Evolutionary conservation across 106 monocot species (phyloP).

Genomic region (Gastrodia elata): DNA sequence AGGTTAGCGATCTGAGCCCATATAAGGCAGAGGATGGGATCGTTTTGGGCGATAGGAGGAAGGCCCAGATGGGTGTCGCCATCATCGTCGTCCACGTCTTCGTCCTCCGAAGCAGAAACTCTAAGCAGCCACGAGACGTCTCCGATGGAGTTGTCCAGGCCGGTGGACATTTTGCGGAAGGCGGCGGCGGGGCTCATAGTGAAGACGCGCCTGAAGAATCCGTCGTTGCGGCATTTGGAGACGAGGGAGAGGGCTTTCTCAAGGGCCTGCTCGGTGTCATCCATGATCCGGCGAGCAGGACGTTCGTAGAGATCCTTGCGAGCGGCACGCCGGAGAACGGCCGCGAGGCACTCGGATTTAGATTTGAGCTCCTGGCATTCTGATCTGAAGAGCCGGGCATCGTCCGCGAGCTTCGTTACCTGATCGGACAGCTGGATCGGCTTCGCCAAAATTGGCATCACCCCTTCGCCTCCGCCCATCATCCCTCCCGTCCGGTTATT

Average conservation of each 20-base stretch:
- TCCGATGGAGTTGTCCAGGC: slow-evolving; percentile 57
- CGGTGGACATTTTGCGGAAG: slow-evolving; percentile 48
- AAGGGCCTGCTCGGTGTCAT: slow-evolving; percentile 54
- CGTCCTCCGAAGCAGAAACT: slow-evolving; percentile 40
- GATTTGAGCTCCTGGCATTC: slow-evolving; percentile 52
- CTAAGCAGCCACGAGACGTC: slow-evolving; percentile 76
- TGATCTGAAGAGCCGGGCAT: slow-evolving; percentile 18
- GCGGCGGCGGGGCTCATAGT: slow-evolving; percentile 45
- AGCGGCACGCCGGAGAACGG: slow-evolving; percentile 56
- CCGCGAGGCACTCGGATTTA: slow-evolving; percentile 31
- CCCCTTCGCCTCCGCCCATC: slow-evolving; percentile 60
- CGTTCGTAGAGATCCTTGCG: slow-evolving; percentile 68
- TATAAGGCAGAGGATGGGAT: slow-evolving; percentile 73
- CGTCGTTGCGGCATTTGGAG: slow-evolving; percentile 35
- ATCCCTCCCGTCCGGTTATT: slow-evolving; percentile 7
- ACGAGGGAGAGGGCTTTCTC: slow-evolving; percentile 47
- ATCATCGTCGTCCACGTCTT: slow-evolving; percentile 24
- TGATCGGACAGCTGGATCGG: slow-evolving; percentile 67
- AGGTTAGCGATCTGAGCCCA: slow-evolving; percentile 77
- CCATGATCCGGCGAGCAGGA: slow-evolving; percentile 66
- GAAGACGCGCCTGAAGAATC: slow-evolving; percentile 41
- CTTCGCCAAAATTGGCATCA: slow-evolving; percentile 41
- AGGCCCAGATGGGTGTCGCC: slow-evolving; percentile 54
- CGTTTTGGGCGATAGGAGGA: slow-evolving; percentile 80
- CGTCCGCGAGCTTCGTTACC: slow-evolving; percentile 40